Evolutionary conservation across 345 rosid species (phyloP).

Genomic region (Acer campestre): DNA sequence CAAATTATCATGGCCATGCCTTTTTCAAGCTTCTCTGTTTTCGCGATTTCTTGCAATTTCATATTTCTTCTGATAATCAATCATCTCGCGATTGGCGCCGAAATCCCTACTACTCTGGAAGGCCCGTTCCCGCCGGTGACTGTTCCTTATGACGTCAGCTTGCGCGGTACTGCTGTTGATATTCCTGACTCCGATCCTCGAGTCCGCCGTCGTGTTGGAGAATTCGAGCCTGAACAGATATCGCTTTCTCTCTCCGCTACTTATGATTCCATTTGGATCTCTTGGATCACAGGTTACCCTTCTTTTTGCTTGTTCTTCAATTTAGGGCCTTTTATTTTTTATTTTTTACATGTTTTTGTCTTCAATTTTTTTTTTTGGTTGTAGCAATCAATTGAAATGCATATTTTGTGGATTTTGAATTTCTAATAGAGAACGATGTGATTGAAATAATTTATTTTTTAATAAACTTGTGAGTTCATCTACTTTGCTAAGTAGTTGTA

Average conservation of each 20-base stretch:
- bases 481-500: neutral
- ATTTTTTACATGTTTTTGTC: neutral
- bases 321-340: neutral
- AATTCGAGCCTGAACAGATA: constrained; percentile 70
- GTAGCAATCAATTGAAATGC: no score
- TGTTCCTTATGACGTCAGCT: constrained; percentile 51
- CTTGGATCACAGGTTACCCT: constrained; percentile 69
- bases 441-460: no score
- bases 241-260: constrained; percentile 56
- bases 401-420: no score
- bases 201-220: constrained; percentile 54
- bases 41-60: neutral
- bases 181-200: constrained; percentile 67
- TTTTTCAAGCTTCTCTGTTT: neutral
- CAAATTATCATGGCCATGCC: neutral
- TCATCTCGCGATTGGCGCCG: neutral
- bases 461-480: neutral
- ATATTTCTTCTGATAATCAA: neutral
- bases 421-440: no score
- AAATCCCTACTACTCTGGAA: constrained; percentile 57
- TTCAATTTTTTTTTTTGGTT: neutral
- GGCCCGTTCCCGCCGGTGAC: constrained; percentile 74
- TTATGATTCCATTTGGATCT: constrained; percentile 68
- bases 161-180: constrained; percentile 67
- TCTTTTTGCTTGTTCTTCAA: neutral